Percentiles rank a stretch among this genome's conserved stretches.
Evolutionary conservation across 306 rosid species (phyloP).

Genomic region (Cucurbita ficifolia): DNA sequence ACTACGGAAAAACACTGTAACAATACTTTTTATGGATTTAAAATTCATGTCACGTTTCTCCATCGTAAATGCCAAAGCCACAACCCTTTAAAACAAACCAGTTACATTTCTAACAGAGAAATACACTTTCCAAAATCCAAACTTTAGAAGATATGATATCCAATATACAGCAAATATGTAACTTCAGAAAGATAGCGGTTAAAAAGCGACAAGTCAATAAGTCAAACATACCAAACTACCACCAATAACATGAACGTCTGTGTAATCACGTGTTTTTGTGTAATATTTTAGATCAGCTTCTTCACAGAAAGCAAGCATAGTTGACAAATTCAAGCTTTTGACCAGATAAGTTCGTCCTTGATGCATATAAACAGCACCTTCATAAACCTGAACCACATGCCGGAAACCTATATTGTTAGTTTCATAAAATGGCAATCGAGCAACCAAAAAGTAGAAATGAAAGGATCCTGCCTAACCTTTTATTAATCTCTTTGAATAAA

Average conservation of each 20-base stretch:
- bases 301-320: constrained; percentile 49
- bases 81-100: neutral
- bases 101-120: neutral
- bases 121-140: neutral
- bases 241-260: constrained; percentile 69
- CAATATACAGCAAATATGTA: neutral
- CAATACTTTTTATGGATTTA: neutral
- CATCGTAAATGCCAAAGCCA: neutral
- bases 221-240: constrained; percentile 51
- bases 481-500: neutral
- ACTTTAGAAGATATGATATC: neutral
- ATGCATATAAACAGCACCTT: constrained; percentile 81
- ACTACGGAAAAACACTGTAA: neutral
- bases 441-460: neutral
- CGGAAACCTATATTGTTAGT: neutral
- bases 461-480: neutral
- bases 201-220: constrained; percentile 7
- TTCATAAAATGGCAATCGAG: neutral
- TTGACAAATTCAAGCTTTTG: constrained; percentile 46
- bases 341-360: constrained; percentile 85
- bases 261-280: constrained; percentile 65
- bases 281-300: constrained; percentile 78
- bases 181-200: neutral
- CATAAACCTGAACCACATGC: constrained; percentile 54
- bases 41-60: neutral